Conservation (phyloP, 495 filamentous ascomycete genomes). For the Talaromyces stipitatus region DNA sequence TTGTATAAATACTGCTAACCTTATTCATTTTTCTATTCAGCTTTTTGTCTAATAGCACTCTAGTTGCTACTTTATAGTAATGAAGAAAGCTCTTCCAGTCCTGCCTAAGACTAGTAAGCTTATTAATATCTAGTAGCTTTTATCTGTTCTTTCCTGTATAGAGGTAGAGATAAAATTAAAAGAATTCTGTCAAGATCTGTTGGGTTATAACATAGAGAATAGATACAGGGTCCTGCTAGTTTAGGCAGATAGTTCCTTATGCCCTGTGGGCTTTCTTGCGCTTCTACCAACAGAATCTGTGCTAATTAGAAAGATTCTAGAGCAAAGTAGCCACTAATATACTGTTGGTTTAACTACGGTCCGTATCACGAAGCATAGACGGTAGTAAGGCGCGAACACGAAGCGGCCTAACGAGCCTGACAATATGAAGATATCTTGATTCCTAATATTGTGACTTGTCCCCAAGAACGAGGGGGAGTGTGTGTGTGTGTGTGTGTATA, state of each 20-base stretch:
- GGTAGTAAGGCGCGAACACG: no score
- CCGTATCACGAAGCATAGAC: no score
- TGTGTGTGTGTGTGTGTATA: no score
- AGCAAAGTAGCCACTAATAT: not conserved
- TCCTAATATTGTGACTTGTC: no score
- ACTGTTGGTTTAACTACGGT: no score
- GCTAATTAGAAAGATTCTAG: not conserved
- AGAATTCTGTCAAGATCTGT: constrained; percentile 12
- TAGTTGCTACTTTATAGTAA: constrained; percentile 16
- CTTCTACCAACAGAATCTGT: not conserved
- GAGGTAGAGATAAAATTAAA: constrained; percentile 13
- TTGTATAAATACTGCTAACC: constrained; percentile 6
- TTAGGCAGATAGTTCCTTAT: not conserved
- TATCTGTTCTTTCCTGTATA: constrained; percentile 7
- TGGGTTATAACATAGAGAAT: constrained; percentile 7
- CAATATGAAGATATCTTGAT: no score
- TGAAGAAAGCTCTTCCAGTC: constrained; percentile 17
- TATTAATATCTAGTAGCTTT: constrained; percentile 10
- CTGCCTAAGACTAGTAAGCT: constrained; percentile 11
- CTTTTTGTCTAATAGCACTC: constrained; percentile 10
- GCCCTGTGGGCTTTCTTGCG: not conserved
- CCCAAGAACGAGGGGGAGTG: no score
- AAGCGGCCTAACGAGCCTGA: no score
- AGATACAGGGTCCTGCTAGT: constrained; percentile 8
- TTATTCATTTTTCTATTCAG: constrained; percentile 18